Conservation (phyloP, 2,329 filamentous ascomycete genomes). For the Diplodia seriata region DNA sequence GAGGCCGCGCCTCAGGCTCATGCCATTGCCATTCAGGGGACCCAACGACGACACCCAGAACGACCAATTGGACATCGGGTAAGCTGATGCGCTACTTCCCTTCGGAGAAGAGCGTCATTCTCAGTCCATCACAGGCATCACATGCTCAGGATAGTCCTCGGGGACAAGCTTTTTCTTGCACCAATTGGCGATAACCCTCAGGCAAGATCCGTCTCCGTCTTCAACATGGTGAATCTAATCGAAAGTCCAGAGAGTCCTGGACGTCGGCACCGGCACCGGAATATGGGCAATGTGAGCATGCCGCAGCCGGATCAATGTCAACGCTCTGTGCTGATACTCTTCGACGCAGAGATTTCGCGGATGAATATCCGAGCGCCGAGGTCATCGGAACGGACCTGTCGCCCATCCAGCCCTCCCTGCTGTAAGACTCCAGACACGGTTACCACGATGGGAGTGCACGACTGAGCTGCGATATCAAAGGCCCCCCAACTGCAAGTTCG, state of each 20-base stretch:
- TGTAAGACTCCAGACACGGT: not conserved
- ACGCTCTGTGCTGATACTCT: constrained; percentile 22
- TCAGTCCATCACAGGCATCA: constrained; percentile 37
- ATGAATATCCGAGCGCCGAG: constrained; percentile 44
- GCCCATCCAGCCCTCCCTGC: constrained; percentile 49
- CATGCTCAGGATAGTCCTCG: constrained; percentile 40
- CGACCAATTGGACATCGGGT: constrained; percentile 32
- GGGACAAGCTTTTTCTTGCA: constrained; percentile 39
- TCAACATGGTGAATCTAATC: not conserved
- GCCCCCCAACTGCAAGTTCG: constrained; percentile 56
- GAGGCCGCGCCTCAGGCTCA: not conserved
- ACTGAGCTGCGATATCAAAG: constrained; percentile 58
- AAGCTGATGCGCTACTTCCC: not conserved
- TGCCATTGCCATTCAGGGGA: constrained; percentile 32
- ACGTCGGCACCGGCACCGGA: constrained; percentile 49
- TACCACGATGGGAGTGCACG: constrained; percentile 43
- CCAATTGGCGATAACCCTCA: constrained; percentile 39
- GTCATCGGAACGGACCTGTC: constrained; percentile 57
- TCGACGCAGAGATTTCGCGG: constrained; percentile 42
- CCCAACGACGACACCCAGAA: constrained; percentile 41
- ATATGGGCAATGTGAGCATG: constrained; percentile 50
- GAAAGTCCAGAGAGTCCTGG: constrained; percentile 44
- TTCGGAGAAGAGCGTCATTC: not conserved
- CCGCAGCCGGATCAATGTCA: constrained; percentile 13
- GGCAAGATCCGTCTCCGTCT: constrained; percentile 2